phyloP scores from a whole-genome alignment of 2,329 filamentous ascomycete genomes.

The Stagonosporopsis tanaceti region DNA sequence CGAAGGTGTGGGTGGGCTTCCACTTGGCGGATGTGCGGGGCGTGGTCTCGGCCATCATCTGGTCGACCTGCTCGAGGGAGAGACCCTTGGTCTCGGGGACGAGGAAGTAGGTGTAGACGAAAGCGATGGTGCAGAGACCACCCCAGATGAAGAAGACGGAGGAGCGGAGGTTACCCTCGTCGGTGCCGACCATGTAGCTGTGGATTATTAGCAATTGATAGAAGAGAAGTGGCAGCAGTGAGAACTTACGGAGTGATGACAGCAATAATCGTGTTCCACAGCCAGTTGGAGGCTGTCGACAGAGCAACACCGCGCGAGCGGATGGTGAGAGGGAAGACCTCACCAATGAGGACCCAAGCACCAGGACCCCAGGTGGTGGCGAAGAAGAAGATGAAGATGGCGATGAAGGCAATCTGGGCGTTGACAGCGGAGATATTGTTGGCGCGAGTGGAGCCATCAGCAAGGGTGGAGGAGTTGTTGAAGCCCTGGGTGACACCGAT shows the following conservation, averaged over 20 bases:
- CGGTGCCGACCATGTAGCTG: slow-evolving; percentile 60
- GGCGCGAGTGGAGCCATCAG: slow-evolving; percentile 14
- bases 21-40: slow-evolving; percentile 78
- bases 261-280: slow-evolving; percentile 55
- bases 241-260: slow-evolving; percentile 65
- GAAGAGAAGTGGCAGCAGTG: neutral
- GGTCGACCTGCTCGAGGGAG: slow-evolving; percentile 75
- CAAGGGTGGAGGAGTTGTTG: slow-evolving; percentile 24
- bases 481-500: slow-evolving; percentile 32
- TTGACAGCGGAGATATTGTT: slow-evolving; percentile 25
- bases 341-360: slow-evolving; percentile 62
- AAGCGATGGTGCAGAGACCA: slow-evolving; percentile 58
- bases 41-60: slow-evolving; percentile 74
- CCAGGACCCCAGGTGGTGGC: slow-evolving; percentile 78
- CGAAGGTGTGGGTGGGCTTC: slow-evolving; percentile 73
- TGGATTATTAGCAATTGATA: neutral
- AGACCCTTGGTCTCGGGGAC: slow-evolving; percentile 78
- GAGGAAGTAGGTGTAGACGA: slow-evolving; percentile 69
- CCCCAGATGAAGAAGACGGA: slow-evolving; percentile 62
- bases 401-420: slow-evolving; percentile 52
- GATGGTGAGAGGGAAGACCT: slow-evolving; percentile 50
- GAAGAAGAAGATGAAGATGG: slow-evolving; percentile 79
- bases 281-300: slow-evolving; percentile 62
- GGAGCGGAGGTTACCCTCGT: slow-evolving; percentile 63
- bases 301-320: slow-evolving; percentile 53